Base-by-base conservation (phyloP, 2,329 filamentous ascomycete species). In the Clarireedia paspali region DNA sequence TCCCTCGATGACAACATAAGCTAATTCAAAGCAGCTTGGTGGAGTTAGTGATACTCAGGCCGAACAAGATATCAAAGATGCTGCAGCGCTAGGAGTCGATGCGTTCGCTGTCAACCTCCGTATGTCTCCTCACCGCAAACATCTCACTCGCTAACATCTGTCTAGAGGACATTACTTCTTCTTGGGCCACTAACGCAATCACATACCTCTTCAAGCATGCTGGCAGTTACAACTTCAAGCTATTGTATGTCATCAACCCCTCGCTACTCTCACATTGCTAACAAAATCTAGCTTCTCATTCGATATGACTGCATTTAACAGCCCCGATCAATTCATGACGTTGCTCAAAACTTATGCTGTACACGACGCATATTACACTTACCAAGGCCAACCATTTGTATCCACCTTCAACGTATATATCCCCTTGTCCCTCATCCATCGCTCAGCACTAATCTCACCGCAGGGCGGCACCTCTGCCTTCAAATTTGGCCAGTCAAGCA, bases 401-500 rank as follows among this genome's bases (percentile, higher is more conserved):
- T 56, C 55, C 1, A 63, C 60, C 23, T 62, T 62, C 49, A 58
- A 63, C 39, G 53, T 30, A 30, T 30, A 30, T 30, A 30, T 20
- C 27, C 27, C 27, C 7, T 30, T 30, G 3, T 10, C 10, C 27
- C 2, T 30, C 10, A 30, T 12, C 27, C 27, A 30, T 10, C 27
- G 12, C 7, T 2, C 27, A 30, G 3, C 27, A 30, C 27, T 30
- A 30, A 30, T 10, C 27, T 30, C 10, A 12, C 27, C 46, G 6
- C 46, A 47, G 46, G 60, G 62, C 2, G 62, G 62, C 5, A 48
- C 57, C 40, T 55, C 47, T 12, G 47, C 40, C 14, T 60, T 55
- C 30, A 61, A 36, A 9, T 63, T 61, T 23, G 62, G 63, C 59
- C 52, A 63, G 66, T 39, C 59, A 49, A 27, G 66, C 62, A 55